phyloP scores from a whole-genome alignment of 345 rosid genomes.

The Bruguiera gymnorhiza region DNA sequence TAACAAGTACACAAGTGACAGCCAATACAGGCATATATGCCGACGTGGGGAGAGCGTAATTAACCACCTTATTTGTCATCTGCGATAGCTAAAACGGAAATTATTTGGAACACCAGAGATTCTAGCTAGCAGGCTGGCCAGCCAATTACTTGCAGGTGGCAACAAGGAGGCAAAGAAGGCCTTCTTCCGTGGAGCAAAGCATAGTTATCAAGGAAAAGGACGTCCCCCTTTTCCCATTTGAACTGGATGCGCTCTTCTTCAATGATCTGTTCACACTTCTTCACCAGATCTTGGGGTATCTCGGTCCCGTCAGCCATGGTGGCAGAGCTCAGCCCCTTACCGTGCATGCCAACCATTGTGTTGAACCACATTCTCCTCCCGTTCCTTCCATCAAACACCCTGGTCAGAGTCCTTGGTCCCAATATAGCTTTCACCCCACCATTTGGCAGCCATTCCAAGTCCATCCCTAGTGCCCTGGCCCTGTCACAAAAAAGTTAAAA shows the following conservation, averaged over 20 bases:
- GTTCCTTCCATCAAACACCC: constrained; percentile 60
- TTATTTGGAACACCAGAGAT: background rate
- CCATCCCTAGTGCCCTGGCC: constrained; percentile 52
- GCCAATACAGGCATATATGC: too few relatives aligned
- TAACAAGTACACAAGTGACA: too few relatives aligned
- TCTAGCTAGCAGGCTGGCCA: too few relatives aligned
- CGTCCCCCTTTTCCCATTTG: constrained; percentile 69
- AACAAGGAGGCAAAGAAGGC: constrained; percentile 55
- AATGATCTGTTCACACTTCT: constrained; percentile 54
- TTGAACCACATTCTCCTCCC: constrained; percentile 77
- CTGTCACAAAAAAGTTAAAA: constrained; percentile 17
- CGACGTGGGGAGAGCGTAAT: too few relatives aligned
- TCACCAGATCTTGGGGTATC: constrained; percentile 42
- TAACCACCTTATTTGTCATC: too few relatives aligned
- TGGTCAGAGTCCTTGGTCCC: constrained; percentile 42
- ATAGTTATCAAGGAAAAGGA: constrained; percentile 55
- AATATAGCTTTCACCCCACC: constrained; percentile 43
- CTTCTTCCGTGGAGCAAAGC: constrained; percentile 69
- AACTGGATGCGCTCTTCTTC: constrained; percentile 74
- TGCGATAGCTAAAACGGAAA: too few relatives aligned
- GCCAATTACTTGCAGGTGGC: constrained; percentile 52
- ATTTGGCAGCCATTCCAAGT: constrained; percentile 53
- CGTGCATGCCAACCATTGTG: constrained; percentile 53
- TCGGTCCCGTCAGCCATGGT: constrained; percentile 56
- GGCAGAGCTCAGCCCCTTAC: constrained; percentile 59